Base-by-base conservation (phyloP, 805 yeast genomes). In the Candida methanosorbosa region DNA sequence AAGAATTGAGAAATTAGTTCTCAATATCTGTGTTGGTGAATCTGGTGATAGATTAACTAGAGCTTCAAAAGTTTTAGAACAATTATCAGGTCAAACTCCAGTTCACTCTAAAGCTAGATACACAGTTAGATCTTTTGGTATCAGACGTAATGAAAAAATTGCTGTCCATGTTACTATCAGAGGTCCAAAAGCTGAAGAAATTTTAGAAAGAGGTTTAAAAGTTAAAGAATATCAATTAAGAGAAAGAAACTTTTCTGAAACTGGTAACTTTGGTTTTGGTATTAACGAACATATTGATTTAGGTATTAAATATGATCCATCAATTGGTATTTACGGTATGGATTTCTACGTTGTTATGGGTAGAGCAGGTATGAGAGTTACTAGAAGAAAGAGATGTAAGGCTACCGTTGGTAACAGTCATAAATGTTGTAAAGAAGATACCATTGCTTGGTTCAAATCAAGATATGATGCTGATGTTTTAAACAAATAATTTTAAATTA, bases 221-320 rank as follows among this genome's bases (percentile, higher is more conserved):
- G 98, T 92, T 68, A 92, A 90, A 80, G 98, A 92, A 78, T 92
- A 87, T 77, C 97, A 92, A 77, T 83, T 92, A 67, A 78, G 74
- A 66, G 72, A 70, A 65, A 85, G 72, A 70, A 92, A 92, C 94
- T 92, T 92, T 80, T 85, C 96, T 61, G 86, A 78, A 60, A 90
- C 97, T 63, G 98, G 98, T 76, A 92, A 92, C 96, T 92, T 92
- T 63, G 98, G 98, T 78, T 92, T 92, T 81, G 98, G 98, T 82
- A 81, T 92, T 67, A 82, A 84, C 58, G 98, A 92, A 80, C 98
- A 92, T 81, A 92, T 92, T 62, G 98, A 92, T 72, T 81, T 92
- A 70, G 98, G 98, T 79, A 92, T 92, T 82, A 92, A 92, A 79
- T 92, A 92, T 77, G 98, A 92, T 72, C 98, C 98, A 72, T 78